Conservation (phyloP, 169 alveolate genomes). For the Toxoplasma gondii region DNA sequence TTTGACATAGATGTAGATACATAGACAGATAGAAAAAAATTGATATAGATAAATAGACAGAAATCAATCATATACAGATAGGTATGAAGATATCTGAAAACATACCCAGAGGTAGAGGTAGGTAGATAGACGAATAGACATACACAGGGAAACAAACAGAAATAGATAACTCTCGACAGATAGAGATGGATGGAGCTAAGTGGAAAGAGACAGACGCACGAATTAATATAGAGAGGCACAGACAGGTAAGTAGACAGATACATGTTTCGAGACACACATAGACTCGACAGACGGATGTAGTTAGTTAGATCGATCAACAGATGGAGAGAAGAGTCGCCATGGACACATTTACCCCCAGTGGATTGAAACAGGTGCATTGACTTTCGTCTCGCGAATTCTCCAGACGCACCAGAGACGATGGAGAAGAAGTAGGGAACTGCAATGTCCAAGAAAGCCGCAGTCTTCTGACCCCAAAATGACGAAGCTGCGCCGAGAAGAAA, state of each 20-base stretch:
- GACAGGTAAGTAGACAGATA: background rate
- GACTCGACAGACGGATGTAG: background rate
- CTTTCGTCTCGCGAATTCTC: background rate
- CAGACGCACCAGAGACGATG: background rate
- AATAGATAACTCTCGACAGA: background rate
- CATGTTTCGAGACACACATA: background rate
- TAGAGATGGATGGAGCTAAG: background rate
- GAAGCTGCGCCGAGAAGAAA: conserved; percentile 26
- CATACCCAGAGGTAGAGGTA: background rate
- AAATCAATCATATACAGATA: background rate
- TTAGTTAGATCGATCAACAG: background rate
- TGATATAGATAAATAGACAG: background rate
- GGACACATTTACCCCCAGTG: too few species aligned
- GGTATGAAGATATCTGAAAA: background rate
- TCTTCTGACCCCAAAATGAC: background rate
- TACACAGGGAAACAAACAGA: background rate
- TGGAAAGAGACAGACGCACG: background rate
- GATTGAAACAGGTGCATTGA: too few species aligned
- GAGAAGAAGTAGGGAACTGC: conserved; percentile 31
- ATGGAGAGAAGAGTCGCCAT: too few species aligned
- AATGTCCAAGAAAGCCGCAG: conserved; percentile 1
- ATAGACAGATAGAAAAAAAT: background rate
- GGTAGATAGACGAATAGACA: background rate
- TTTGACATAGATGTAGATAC: background rate
- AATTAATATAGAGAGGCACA: background rate